These are phyloP conservation scores for Citrullus colocynthis DNA, from an alignment of 306 rosid genomes.

Conservation along the genomic window DNA sequence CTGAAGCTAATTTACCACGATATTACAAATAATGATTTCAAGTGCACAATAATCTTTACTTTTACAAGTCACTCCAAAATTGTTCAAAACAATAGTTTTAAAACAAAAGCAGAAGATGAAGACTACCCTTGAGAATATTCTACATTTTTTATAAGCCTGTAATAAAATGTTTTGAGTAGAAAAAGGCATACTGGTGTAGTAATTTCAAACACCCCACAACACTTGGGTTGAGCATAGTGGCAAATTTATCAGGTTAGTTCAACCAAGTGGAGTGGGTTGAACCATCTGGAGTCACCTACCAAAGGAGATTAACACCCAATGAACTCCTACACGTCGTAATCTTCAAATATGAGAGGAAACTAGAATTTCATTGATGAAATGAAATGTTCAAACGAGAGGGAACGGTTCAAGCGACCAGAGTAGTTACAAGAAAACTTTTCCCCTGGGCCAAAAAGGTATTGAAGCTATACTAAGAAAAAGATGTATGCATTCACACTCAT, in stretches of 20 bases:
- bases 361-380: not conserved
- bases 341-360: not conserved
- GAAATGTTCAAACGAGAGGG: not conserved
- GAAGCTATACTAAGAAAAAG: not conserved
- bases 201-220: not conserved
- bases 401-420: not conserved
- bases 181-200: not conserved
- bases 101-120: not conserved
- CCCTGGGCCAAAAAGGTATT: not conserved
- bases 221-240: not conserved
- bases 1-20: not conserved
- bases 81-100: not conserved
- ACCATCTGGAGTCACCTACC: not conserved
- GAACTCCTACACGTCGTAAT: too few relatives aligned
- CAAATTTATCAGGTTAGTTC: not conserved
- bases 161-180: not conserved
- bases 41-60: not conserved
- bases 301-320: too few relatives aligned
- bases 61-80: not conserved
- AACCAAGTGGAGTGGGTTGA: not conserved
- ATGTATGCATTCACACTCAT: not conserved
- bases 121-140: not conserved
- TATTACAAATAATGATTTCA: not conserved
- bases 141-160: not conserved
- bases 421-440: not conserved